Conservation (phyloP, 2,329 filamentous ascomycete species). For the Colletotrichum orchidophilum region DNA sequence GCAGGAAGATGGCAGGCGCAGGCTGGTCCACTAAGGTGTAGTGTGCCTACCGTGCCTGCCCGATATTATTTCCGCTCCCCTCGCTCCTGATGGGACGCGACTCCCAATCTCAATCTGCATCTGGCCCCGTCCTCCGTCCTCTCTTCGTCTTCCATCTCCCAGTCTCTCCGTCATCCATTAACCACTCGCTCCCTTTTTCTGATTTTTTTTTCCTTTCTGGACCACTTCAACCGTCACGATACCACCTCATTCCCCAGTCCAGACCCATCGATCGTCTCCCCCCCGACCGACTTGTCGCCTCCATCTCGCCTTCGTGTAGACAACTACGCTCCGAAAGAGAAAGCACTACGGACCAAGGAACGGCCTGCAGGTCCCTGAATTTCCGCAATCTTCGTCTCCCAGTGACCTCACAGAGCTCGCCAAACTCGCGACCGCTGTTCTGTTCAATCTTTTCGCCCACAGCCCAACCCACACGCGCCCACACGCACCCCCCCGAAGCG, state of each 20-base stretch:
- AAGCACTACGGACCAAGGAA: background rate
- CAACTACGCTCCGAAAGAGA: constrained; percentile 15
- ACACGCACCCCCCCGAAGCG: background rate
- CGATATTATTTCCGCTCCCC: constrained; percentile 2
- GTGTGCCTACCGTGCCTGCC: too few species aligned
- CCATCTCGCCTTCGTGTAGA: constrained; percentile 27
- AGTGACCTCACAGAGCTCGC: constrained; percentile 12
- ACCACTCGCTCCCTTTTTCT: background rate
- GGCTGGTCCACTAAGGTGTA: background rate
- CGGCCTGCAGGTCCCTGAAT: background rate
- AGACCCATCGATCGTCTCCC: constrained; percentile 26
- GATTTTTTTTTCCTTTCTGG: background rate
- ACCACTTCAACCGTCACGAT: background rate
- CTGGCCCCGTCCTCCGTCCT: background rate
- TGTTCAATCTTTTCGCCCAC: constrained; percentile 3
- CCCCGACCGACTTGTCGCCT: constrained; percentile 22
- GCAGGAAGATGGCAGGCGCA: background rate
- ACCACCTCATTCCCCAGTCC: constrained; percentile 16
- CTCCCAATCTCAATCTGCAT: background rate
- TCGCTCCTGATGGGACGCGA: background rate
- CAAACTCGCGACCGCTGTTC: background rate
- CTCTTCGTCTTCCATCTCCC: background rate
- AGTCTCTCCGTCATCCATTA: background rate
- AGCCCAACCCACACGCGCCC: background rate
- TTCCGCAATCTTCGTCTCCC: background rate